phyloP scores from a whole-genome alignment of 257 asterid species.

The Solanum commersonii region DNA sequence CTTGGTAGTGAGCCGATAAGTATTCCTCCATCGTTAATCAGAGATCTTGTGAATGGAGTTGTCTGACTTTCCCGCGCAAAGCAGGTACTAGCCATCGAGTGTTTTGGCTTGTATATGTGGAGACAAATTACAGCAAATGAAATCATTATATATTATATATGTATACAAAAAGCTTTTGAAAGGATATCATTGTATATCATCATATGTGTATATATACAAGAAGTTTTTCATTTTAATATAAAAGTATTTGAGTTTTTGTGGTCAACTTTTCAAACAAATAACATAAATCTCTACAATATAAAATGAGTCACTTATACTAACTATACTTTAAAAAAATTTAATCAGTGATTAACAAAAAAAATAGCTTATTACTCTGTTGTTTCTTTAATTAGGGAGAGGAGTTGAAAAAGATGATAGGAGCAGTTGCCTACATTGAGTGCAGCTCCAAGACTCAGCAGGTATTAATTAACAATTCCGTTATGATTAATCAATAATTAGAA shows the following conservation, averaged over 20 bases:
- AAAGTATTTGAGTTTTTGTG: neutral
- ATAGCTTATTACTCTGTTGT: neutral
- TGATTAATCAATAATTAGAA: neutral
- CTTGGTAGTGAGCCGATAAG: neutral
- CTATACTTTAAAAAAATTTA: no score
- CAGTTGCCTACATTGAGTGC: constrained; percentile 76
- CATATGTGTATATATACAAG: neutral
- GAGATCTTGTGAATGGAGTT: neutral
- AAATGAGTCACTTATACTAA: neutral
- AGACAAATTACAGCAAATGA: neutral
- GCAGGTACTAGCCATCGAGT: neutral
- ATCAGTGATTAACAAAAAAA: neutral
- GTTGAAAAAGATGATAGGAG: constrained; percentile 66
- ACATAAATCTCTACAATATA: neutral
- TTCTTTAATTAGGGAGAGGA: constrained; percentile 62
- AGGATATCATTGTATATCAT: neutral
- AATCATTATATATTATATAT: neutral
- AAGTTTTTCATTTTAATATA: neutral
- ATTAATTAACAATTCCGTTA: neutral
- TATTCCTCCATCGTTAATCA: neutral
- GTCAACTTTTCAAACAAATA: neutral
- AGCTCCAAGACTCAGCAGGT: constrained; percentile 96
- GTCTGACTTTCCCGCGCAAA: neutral
- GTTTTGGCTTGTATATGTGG: neutral
- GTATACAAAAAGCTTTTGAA: neutral